These are phyloP conservation scores for Salvia hispanica DNA, from an alignment of 257 asterid genomes.

Conservation along the genomic window DNA sequence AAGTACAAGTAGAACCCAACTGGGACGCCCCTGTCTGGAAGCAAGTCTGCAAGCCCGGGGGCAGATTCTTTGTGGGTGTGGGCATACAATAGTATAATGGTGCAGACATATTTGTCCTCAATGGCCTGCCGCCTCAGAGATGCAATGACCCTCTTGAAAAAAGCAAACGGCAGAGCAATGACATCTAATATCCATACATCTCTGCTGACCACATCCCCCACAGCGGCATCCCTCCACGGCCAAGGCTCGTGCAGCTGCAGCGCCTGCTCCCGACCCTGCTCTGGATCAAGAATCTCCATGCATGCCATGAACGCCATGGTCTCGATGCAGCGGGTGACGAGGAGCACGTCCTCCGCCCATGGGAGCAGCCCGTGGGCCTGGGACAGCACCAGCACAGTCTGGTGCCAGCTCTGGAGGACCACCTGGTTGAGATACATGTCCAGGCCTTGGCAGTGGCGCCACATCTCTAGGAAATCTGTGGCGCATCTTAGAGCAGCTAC, in stretches of 20 bases:
- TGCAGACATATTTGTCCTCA: slow-evolving; percentile 72
- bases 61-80: slow-evolving; percentile 26
- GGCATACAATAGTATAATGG: slow-evolving; percentile 62
- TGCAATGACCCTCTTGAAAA: slow-evolving; percentile 64
- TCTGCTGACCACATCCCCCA: slow-evolving; percentile 44
- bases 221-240: slow-evolving; percentile 43
- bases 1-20: slow-evolving; percentile 64
- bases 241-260: slow-evolving; percentile 43
- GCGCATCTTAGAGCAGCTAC: slow-evolving; percentile 74
- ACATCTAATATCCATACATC: slow-evolving; percentile 72
- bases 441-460: slow-evolving; percentile 60
- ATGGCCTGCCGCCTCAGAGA: slow-evolving; percentile 77
- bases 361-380: slow-evolving; percentile 59
- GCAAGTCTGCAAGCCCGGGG: slow-evolving; percentile 56
- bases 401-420: slow-evolving; percentile 69
- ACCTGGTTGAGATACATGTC: slow-evolving; percentile 77
- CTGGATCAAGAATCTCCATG: slow-evolving; percentile 90
- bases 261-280: slow-evolving; percentile 55
- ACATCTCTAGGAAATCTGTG: slow-evolving; percentile 64
- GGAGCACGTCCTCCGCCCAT: slow-evolving; percentile 60
- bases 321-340: slow-evolving; percentile 77
- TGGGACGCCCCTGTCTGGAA: slow-evolving; percentile 59
- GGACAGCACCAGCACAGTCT: slow-evolving; percentile 57
- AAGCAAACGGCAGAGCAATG: slow-evolving; percentile 55
- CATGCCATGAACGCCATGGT: slow-evolving; percentile 85